phyloP scores from a whole-genome alignment of 768 basidiomycete genomes.

The Suillus subaureus region DNA sequence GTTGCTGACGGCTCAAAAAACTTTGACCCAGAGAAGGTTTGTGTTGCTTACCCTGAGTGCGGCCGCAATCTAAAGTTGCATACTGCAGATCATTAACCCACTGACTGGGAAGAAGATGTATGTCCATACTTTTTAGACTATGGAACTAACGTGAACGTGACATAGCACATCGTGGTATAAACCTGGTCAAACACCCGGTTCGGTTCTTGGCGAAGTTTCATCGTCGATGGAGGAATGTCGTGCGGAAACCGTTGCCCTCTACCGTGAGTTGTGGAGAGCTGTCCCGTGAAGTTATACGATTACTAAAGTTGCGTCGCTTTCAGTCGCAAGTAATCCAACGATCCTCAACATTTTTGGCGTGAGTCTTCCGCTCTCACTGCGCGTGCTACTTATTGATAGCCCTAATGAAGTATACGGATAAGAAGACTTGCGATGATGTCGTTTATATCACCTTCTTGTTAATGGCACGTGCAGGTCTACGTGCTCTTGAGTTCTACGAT shows the following conservation, averaged over 20 bases:
- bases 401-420: conserved; percentile 56
- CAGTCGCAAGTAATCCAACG: conserved; percentile 73
- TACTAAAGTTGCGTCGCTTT: background rate
- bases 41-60: conserved; percentile 10
- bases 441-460: conserved; percentile 80
- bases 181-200: conserved; percentile 80
- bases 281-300: background rate
- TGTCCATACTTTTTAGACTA: conserved; percentile 19
- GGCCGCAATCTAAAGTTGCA: background rate
- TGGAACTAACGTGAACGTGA: background rate
- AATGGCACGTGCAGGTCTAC: conserved; percentile 84
- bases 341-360: conserved; percentile 85
- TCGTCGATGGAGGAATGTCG: conserved; percentile 93
- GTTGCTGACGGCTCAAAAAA: conserved; percentile 75
- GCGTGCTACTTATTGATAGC: background rate
- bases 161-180: conserved; percentile 83
- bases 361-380: conserved; percentile 24
- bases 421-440: conserved; percentile 73
- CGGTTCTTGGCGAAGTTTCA: conserved; percentile 84
- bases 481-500: conserved; percentile 83
- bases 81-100: conserved; percentile 70
- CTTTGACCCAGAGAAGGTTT: conserved; percentile 70
- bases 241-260: conserved; percentile 86
- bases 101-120: conserved; percentile 78
- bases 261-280: conserved; percentile 49